These are phyloP conservation scores for Ophiosphaerella herpotricha DNA, from an alignment of 2,329 filamentous ascomycete genomes.

Conservation along the genomic window DNA sequence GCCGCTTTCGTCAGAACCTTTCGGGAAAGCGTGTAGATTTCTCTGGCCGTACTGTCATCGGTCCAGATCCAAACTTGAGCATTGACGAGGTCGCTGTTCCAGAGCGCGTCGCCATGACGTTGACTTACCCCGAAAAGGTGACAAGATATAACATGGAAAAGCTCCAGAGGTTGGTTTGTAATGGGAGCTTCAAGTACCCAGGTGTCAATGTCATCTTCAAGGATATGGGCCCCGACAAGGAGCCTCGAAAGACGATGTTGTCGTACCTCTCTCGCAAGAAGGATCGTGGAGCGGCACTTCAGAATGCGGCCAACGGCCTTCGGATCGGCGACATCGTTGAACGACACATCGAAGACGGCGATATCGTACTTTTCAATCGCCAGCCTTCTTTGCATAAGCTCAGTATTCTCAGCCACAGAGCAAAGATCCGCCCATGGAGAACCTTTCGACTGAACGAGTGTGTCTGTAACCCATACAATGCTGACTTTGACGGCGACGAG, in stretches of 20 bases:
- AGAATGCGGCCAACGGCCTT: slow-evolving; percentile 73
- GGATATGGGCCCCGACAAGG: slow-evolving; percentile 54
- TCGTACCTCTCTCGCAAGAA: slow-evolving; percentile 53
- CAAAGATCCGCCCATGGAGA: slow-evolving; percentile 90
- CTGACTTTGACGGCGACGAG: slow-evolving; percentile 98
- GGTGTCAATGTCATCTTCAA: slow-evolving; percentile 84
- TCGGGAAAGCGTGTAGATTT: slow-evolving; percentile 99
- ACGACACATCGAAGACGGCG: slow-evolving; percentile 90
- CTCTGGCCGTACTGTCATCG: slow-evolving; percentile 96
- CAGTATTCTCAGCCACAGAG: slow-evolving; percentile 95
- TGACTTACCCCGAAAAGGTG: slow-evolving; percentile 92
- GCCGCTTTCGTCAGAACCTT: slow-evolving; percentile 93
- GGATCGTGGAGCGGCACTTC: slow-evolving; percentile 62
- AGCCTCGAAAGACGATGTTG: slow-evolving; percentile 69
- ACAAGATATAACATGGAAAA: slow-evolving; percentile 85
- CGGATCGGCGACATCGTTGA: slow-evolving; percentile 87
- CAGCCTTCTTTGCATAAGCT: slow-evolving; percentile 98
- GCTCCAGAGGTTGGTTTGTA: slow-evolving; percentile 72
- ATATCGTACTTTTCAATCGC: slow-evolving; percentile 96
- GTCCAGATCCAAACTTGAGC: slow-evolving; percentile 89
- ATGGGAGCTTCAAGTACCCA: slow-evolving; percentile 79
- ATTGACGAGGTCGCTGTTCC: slow-evolving; percentile 95
- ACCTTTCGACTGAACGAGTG: slow-evolving; percentile 98
- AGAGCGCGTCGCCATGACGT: slow-evolving; percentile 87
- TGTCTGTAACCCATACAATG: slow-evolving; percentile 97